Evolutionary conservation across 306 rosid genomes (phyloP), one percentile per base, ranked within the genome.

Genomic region (Gastrolobium bilobum): DNA sequence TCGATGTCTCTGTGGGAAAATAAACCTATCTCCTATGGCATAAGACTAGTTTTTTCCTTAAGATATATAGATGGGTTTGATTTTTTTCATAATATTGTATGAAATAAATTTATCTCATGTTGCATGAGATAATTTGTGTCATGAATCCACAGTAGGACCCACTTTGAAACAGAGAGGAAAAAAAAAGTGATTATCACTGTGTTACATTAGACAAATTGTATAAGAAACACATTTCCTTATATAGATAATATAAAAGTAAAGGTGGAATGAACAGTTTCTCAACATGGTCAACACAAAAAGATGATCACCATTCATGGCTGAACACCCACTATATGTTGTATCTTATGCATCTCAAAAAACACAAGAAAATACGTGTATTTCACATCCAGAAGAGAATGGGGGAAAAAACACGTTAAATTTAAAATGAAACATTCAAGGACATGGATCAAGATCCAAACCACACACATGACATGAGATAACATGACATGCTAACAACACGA

Each of bases 371-470:
- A 52, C 29, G 11, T 37, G 50, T 51, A 52, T 51, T 71, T 58
- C 4, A 11, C 30, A 78, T 8, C 35, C 10, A 5, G 31, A 72
- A 64, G 7, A 20, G 65, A 43, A 20, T n/a, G n/a, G 26, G 26
- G 26, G 26, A 20, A 20, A 20, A 20, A 20, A 20, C 26, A 20
- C 40, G 7, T 10, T 2, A 44, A 44, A 78, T 58, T 66, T 8
- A 51, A 44, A 38, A 39, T 57, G 75, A 53, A 62, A 54, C 60
- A 8, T 75, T 34, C 8, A 60, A 70, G 46, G 10, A 50, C 10
- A 11, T 29, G 72, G 57, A 79, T 47, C 73, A 37, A 67, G 90
- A 90, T 86, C 86, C 53, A 70, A 2, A 20, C 0, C 53, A 26
- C 29, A 70, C 53, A 61, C 29, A 59, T 71, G 10, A 7, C 58